Evolutionary conservation across 208 protist genomes (phyloP), one percentile per base, ranked within the genome.

Genomic region (Trypanosoma theileri): DNA sequence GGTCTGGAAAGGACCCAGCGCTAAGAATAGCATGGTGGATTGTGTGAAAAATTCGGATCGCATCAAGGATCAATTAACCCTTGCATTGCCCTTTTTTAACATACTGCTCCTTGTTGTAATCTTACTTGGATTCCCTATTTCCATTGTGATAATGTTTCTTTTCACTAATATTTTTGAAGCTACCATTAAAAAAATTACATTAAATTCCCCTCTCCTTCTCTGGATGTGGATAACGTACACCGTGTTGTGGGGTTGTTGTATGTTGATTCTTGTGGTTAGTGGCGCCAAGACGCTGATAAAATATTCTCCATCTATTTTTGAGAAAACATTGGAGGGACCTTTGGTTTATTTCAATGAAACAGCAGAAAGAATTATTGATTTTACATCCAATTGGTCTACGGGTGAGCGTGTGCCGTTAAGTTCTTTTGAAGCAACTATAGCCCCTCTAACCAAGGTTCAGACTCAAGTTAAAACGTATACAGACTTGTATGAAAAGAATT

Each of bases 221-320:
- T 92, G 84, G 85, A 88, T 94, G 79, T 89, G 75, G 81, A 81
- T 85, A 24, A 56, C 82, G 50, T 75, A 84, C 31, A 54, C 75
- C 31, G 61, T 91, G 6, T 66, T 91, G 14, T 75, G 76, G 54
- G 73, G 81, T 28, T 82, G 75, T 52, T 79, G 59, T 9, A 78
- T 89, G 56, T 79, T 75, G 53, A 66, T 91, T 21, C 59, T 94
- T 28, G 68, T 94, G 19, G 77, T 92, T 19, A 81, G 77, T 54
- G 89, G 88, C 14, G 77, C 74, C 0, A 51, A 82, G 14, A 14
- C 40, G 22, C 16, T 69, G 7, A 14, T n/a, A 19, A 44, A n/a
- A 22, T 35, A 12, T 10, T 26, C 54, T 31, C 21, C 54, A 9
- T 16, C 7, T 17, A 16, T 59, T 11, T 22, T 63, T 50, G 55